Evolutionary conservation across 192 early-diverging fungal genomes (phyloP), one percentile per base, ranked within the genome.

Genomic region (Coemansia asiatica): DNA sequence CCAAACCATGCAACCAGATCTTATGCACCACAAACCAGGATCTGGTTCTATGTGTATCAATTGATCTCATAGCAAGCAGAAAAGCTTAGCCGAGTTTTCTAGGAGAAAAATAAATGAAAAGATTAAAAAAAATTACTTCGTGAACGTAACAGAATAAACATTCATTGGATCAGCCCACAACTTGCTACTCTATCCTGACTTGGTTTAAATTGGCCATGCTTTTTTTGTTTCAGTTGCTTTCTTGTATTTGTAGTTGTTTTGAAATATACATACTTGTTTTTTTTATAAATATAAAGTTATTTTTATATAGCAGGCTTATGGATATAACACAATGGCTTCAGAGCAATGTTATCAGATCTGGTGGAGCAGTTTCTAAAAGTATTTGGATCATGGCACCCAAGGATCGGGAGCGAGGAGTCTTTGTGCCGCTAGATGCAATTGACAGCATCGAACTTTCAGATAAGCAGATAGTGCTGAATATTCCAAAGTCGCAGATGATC

Each of bases 401-500:
- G 2, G 55, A 35, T 51, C 35, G 35, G 13, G 35, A 36, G 67
- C 67, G 73, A 6, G 67, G 73, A 6, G 51, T 75, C 26, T 66
- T 69, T 59, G 38, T 58, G 10, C 8, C 12, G 8, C n/a, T 31
- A 19, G 36, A 59, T 4, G n/a, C 15, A 10, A 15, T 33, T 6
- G 28, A 29, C 25, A 56, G 18, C 19, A 2, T 56, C n/a, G 48
- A 18, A 8, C 4, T 8, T 8, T 56, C 55, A 28, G 28, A 6
- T 18, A 49, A 50, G 22, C 33, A 21, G 22, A 53, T 60, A 33
- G 60, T 70, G 21, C 47, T 70, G 27, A 35, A 13, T 10, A 48
- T 75, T 25, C 74, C 74, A 5, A 38, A 38, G 16, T 35, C 60
- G 48, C 61, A 63, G 18, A 46, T 70, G 13, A 63, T 75, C 21